Evolutionary conservation across 768 basidiomycete species (phyloP), one percentile per base, ranked within the genome.

Genomic region (Boletales sp.): DNA sequence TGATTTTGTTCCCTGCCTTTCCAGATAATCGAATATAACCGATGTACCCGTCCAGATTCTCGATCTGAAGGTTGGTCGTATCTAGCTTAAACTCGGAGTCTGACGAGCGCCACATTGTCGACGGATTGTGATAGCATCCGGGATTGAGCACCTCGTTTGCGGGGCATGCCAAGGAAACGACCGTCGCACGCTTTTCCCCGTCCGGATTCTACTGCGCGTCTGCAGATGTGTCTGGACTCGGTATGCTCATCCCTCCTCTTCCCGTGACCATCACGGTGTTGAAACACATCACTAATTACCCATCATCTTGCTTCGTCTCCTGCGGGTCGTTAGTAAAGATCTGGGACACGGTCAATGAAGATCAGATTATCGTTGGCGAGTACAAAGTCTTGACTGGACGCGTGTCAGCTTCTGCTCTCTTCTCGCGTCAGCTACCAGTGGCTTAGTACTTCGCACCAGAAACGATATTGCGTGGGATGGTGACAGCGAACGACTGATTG

Each of bases 381-480:
- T 90, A 87, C 64, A 86, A 76, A 60, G 82, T 83, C 12, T 69
- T 92, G 37, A 78, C 83, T 8, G 90, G 89, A 3, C 77, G 76
- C 46, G 77, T 93, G 90, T 91, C 65, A 53, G 66, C 51, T 32
- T 18, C 8, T 35, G 37, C 8, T 38, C 12, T 36, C 48, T 21
- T n/a, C 32, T 4, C 8, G 17, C 8, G 4, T 36, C n/a, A 28
- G 33, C 3, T n/a, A 14, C 28, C 39, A 12, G 30, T 21, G 7
- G 33, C n/a, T 39, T 12, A n/a, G n/a, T n/a, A 51, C 39, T 19
- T 2, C 37, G 41, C 38, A 10, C n/a, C 57, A 92, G 94, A 57
- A 94, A 94, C 58, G 95, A 97, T 70, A 79, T 98, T 18, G 87
- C 86, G 11, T 98, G 95, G 95, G 95, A 97, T 61, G 89, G 88